Evolutionary conservation across 176 grass and related monocot genomes (phyloP), one percentile per base, ranked within the genome.

Genomic region (Oryza longistaminata): DNA sequence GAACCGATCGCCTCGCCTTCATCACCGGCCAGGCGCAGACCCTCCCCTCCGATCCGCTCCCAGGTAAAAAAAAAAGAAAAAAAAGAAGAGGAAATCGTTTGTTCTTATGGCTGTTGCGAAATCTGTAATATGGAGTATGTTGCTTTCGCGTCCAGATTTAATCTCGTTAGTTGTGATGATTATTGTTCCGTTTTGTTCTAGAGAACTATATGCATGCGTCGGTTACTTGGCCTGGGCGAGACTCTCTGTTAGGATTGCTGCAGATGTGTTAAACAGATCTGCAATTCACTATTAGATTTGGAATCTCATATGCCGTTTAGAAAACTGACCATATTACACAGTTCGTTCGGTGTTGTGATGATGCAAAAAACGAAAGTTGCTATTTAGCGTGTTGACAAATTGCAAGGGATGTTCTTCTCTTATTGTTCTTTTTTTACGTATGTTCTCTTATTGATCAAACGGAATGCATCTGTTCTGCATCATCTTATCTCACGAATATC

Each of bases 1-100:
- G 96, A 86, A 82, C 91, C 13, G 89, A 99, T 81, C 93, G 90
- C 75, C 88, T 99, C 44, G 86, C 91, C 82, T 85, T 96, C 74
- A 96, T 99, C 81, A 91, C 93, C 50, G 89, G 91, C 14, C 75
- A 93, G 83, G 69, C 65, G 35, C 49, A 45, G 65, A 80, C 34
- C 87, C 55, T 85, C 25, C 37, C 87, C 72, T 75, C 83, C 55
- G 67, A 88, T 33, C 72, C 89, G 3, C 62, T n/a, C 27, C 71
- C 92, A 83, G 66, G 87, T 91, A 78, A 79, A 31, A 64, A 81
- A 10, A 11, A 42, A 42, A 25, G 34, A 52, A 12, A 12, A 35
- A 55, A 55, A 50, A 7, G 11, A 11, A 25, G 44, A 50, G 19
- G 4, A 58, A 70, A 66, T 82, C 70, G 48, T 31, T 25, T 43